These are phyloP conservation scores for Pseudogymnoascus sp. DNA, from an alignment of 2,329 filamentous ascomycete species.

Conservation along the genomic window DNA sequence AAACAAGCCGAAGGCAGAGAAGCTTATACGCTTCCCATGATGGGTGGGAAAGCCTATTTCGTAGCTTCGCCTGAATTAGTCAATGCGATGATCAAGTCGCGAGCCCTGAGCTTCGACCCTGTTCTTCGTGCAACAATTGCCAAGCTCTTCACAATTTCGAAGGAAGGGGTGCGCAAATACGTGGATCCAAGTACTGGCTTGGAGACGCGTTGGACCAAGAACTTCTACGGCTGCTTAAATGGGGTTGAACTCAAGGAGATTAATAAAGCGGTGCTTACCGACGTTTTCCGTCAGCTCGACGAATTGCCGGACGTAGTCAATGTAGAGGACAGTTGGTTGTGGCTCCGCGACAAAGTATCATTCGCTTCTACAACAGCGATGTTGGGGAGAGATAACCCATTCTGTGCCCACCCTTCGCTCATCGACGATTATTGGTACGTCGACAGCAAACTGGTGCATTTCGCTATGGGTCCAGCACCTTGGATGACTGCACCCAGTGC, in stretches of 20 bases:
- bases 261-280: conserved; percentile 31
- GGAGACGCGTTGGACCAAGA: no score
- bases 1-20: no score
- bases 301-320: conserved; percentile 20
- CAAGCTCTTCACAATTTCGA: conserved; percentile 20
- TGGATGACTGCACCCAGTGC: no score
- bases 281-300: conserved; percentile 29
- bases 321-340: conserved; percentile 33
- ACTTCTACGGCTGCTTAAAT: no score
- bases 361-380: conserved; percentile 34
- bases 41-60: conserved; percentile 28
- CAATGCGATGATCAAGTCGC: conserved; percentile 33
- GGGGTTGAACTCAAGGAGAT: no score
- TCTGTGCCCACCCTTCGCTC: conserved; percentile 30
- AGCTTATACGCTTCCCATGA: no score
- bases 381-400: conserved; percentile 38
- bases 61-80: conserved; percentile 35
- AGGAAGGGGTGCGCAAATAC: conserved; percentile 29
- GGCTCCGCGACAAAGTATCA: conserved; percentile 33
- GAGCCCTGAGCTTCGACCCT: conserved; percentile 36
- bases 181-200: no score
- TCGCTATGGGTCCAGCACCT: no score
- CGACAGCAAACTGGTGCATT: no score
- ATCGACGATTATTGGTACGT: conserved; percentile 33
- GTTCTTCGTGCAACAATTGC: conserved; percentile 20